Percentiles rank a stretch among this genome's conserved stretches.
Conservation (phyloP, 345 rosid species). For the Brassica carinata region DNA sequence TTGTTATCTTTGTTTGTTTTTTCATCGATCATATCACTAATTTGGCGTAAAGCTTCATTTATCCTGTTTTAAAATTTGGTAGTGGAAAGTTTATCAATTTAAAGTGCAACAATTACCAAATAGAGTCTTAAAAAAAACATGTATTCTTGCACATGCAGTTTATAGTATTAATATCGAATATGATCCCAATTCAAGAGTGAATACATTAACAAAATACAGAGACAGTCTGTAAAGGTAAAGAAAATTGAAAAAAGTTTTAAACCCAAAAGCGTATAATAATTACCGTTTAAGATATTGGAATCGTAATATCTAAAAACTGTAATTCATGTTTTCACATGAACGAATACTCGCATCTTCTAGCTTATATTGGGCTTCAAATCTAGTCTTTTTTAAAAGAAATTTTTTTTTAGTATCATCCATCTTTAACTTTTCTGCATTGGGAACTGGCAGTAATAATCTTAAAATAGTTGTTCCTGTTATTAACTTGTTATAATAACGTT, state of each 20-base stretch:
- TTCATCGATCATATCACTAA: background rate
- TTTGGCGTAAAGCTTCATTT: too few relatives aligned
- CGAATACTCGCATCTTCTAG: background rate
- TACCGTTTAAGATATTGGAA: constrained; percentile 1
- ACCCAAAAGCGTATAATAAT: constrained; percentile 14
- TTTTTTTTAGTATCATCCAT: background rate
- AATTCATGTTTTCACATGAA: background rate
- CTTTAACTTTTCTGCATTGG: background rate
- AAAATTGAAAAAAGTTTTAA: background rate
- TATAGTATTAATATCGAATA: background rate
- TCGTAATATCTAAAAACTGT: constrained; percentile 26
- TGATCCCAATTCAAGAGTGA: background rate
- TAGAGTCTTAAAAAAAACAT: too few relatives aligned
- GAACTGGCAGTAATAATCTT: background rate
- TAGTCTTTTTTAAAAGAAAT: background rate
- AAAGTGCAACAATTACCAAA: too few relatives aligned
- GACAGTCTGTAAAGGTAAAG: background rate
- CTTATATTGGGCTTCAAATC: background rate
- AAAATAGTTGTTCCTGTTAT: background rate
- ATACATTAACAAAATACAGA: background rate
- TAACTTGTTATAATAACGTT: background rate
- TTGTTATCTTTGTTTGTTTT: background rate
- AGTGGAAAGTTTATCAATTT: too few relatives aligned
- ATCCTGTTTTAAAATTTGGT: too few relatives aligned
- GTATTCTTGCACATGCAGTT: background rate